phyloP scores from a whole-genome alignment of 2,329 filamentous ascomycete genomes.

The Ophiocordyceps sinensis region DNA sequence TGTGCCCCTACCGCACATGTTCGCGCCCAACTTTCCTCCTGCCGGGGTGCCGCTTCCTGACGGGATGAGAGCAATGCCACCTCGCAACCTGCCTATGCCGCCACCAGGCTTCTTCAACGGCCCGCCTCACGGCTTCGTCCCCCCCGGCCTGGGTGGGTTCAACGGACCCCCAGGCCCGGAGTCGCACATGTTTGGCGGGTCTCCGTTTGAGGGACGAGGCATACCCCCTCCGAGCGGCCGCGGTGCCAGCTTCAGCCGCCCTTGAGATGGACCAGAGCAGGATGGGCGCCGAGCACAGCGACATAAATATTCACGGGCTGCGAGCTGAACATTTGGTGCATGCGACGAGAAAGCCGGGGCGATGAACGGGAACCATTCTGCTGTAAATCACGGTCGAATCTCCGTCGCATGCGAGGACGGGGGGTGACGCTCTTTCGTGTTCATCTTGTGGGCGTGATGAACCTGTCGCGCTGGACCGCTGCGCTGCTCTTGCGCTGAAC shows the following conservation, averaged over 20 bases:
- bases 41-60: constrained; percentile 31
- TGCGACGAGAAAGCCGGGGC: too few relatives aligned
- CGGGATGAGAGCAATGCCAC: constrained; percentile 32
- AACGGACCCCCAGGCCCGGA: constrained; percentile 36
- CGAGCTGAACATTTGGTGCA: too few relatives aligned
- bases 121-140: constrained; percentile 37
- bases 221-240: constrained; percentile 34
- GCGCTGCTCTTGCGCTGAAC: too few relatives aligned
- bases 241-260: constrained; percentile 18
- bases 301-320: too few relatives aligned
- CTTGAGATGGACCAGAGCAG: constrained; percentile 4
- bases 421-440: too few relatives aligned
- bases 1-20: constrained; percentile 43
- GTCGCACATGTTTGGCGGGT: constrained; percentile 28
- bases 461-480: too few relatives aligned
- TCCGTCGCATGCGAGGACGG: too few relatives aligned
- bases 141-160: constrained; percentile 40
- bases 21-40: constrained; percentile 45
- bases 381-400: too few relatives aligned
- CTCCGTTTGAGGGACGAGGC: constrained; percentile 39
- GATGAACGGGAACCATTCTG: too few relatives aligned
- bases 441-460: too few relatives aligned
- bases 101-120: constrained; percentile 44
- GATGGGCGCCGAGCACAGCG: too few relatives aligned
- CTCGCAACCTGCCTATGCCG: constrained; percentile 38